Evolutionary conservation across 192 early-diverging fungal species (phyloP).

Genomic region (Umbelopsis vinacea): DNA sequence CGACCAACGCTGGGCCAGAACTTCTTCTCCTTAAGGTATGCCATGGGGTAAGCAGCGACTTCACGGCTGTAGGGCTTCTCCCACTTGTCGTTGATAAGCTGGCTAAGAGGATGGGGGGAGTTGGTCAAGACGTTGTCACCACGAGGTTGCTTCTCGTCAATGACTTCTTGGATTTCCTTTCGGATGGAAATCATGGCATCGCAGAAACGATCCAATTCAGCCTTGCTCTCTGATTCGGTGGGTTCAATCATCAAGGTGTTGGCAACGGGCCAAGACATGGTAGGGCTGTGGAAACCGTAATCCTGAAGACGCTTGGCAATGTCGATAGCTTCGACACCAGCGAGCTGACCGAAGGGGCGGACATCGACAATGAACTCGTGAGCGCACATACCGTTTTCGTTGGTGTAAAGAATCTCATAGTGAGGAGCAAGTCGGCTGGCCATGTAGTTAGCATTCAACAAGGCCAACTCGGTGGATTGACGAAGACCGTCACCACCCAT

Average conservation of each 20-base stretch:
- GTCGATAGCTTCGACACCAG: constrained; percentile 92
- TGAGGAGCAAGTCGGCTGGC: constrained; percentile 85
- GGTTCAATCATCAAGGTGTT: constrained; percentile 99
- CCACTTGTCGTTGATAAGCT: constrained; percentile 84
- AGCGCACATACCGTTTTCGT: constrained; percentile 94
- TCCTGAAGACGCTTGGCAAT: constrained; percentile 99
- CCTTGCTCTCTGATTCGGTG: constrained; percentile 93
- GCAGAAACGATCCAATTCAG: constrained; percentile 96
- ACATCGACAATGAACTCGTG: constrained; percentile 99
- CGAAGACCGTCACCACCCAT: constrained; percentile 94
- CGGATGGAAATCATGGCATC: constrained; percentile 98
- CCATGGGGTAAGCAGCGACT: constrained; percentile 90
- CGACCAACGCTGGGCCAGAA: constrained; percentile 97
- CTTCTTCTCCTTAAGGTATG: constrained; percentile 83
- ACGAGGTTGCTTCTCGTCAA: constrained; percentile 83
- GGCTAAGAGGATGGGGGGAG: constrained; percentile 86
- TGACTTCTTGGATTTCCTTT: constrained; percentile 86
- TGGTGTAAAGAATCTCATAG: constrained; percentile 92
- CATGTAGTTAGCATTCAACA: constrained; percentile 99
- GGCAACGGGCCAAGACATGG: constrained; percentile 99
- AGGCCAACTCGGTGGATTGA: constrained; percentile 85
- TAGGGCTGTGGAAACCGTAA: constrained; percentile 98
- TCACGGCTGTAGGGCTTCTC: constrained; percentile 84
- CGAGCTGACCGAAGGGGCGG: constrained; percentile 79
- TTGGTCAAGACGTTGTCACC: constrained; percentile 87